A percentile compares a stretch with the other conserved stretches of the same genome.
Conservation (phyloP, 2,329 filamentous ascomycete genomes). For the Aspergillus felis region DNA sequence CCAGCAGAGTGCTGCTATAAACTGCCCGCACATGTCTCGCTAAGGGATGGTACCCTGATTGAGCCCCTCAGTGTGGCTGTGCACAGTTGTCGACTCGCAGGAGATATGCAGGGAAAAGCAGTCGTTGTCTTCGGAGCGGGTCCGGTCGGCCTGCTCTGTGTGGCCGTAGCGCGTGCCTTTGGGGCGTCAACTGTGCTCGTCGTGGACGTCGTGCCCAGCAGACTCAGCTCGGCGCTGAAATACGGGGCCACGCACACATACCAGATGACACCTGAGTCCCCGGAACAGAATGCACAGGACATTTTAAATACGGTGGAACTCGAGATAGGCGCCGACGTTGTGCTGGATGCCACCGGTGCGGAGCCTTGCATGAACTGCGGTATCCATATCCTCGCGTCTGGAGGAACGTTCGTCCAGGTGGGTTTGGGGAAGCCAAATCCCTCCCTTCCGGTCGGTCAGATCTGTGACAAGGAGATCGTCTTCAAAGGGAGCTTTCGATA, state of each 20-base stretch:
- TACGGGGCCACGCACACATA: conserved; percentile 53
- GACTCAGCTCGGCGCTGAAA: conserved; percentile 68
- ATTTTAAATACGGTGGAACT: conserved; percentile 60
- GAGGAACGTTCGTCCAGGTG: conserved; percentile 73
- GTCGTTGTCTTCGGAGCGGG: conserved; percentile 81
- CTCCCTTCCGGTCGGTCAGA: conserved; percentile 62
- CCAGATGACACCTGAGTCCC: conserved; percentile 57
- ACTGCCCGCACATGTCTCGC: conserved; percentile 54
- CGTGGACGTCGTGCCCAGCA: conserved; percentile 64
- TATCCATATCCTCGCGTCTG: conserved; percentile 62
- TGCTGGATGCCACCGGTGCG: conserved; percentile 72
- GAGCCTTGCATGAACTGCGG: conserved; percentile 69
- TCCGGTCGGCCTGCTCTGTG: conserved; percentile 78
- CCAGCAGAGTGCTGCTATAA: conserved; percentile 87
- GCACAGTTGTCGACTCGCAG: conserved; percentile 70
- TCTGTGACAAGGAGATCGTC: conserved; percentile 82
- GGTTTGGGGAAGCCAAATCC: conserved; percentile 84
- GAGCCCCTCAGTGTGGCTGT: conserved; percentile 82
- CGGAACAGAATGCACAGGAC: conserved; percentile 67
- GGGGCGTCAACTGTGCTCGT: conserved; percentile 73
- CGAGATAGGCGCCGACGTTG: conserved; percentile 62
- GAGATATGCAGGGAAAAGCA: conserved; percentile 66
- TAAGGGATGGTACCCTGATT: conserved; percentile 81
- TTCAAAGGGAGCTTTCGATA: conserved; percentile 84
- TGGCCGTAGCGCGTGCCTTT: conserved; percentile 73